Base-by-base conservation (phyloP, 169 alveolate genomes). In the Cryptosporidium sp. region DNA sequence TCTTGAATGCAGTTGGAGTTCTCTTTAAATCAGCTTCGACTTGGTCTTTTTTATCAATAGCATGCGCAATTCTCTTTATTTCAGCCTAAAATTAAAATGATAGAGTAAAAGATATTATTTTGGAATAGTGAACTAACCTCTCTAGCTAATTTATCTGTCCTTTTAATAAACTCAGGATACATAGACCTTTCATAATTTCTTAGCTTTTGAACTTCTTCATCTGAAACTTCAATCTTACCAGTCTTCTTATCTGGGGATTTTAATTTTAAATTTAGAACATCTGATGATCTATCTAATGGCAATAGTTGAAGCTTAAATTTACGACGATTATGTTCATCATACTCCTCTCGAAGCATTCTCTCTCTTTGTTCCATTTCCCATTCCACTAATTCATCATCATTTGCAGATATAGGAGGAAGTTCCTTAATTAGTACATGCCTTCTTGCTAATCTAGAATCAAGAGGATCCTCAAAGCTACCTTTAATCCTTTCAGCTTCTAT, bases 301-400 rank as follows among this genome's bases (percentile, higher is more conserved):
- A 80, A 48, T 67, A 35, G 29, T 12, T 42, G 16, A 29, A 80
- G 44, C 6, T 80, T 62, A 39, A 80, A 35, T 42, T 67, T 80
- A 45, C 89, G 61, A 33, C 44, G 89, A 21, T 67, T 69, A 14
- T 29, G 62, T 31, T 80, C 68, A 33, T 80, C 89, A 62, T 80
- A 80, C 62, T 80, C 89, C 21, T 80, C 80, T 65, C 62, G 45
- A 9, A 60, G 45, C 26, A 45, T 56, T 23, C 44, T 80, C 29
- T 80, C 89, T 48, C 75, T 65, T 44, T 80, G 89, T 26, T 62
- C 69, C 58, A 80, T 80, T 80, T 80, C 89, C 89, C 89, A 80
- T 29, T 39, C 21, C 21, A 42, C 75, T 12, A 80, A 29, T 29
- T 80, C 80, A 6, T 80, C 89, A 31, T 80, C 89, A 37, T 48